Evolutionary conservation across 306 rosid species (phyloP), one percentile per base, ranked within the genome.

Genomic region (Mucuna pruriens): DNA sequence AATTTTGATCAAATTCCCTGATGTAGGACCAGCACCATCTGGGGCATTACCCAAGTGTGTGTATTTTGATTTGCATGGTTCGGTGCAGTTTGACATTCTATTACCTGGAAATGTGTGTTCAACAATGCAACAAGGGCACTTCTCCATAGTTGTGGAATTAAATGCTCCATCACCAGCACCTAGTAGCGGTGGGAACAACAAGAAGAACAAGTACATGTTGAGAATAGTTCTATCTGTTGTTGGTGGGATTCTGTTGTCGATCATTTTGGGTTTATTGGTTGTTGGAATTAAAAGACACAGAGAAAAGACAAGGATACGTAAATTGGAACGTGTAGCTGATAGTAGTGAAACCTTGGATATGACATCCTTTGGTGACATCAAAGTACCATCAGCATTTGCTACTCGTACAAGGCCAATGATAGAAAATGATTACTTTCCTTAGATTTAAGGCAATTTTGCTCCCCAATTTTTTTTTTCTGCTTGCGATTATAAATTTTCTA

Each of bases 391-490:
- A 1, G 94, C 94, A 23, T 13, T 22, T 42, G 85, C 78, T 19
- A 85, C 81, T 72, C 87, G 92, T 40, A 90, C 94, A 8, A 57
- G 75, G 13, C 92, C 92, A 60, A 33, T 76, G 6, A 69, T 88
- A 65, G 94, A 90, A 85, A 38, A 66, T 42, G 82, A 84, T 66
- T 85, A 83, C 8, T 19, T 83, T 84, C 87, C 88, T 65, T 86
- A 88, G 82, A 15, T 52, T 51, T 2, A 29, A 29, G 12, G 22
- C 76, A 78, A 64, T 42, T 39, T 55, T 39, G 22, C 1, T 15
- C 9, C 34, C 33, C 15, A 8, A 9, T 9, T 6, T 4, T 11
- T 29, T 29, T 29, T 61, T 5, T 22, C 34, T 39, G 5, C 5
- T 67, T 67, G 17, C 6, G 40, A 10, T 5, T 20, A 10, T 40